Conservation (phyloP, 495 filamentous ascomycete species). For the Xylaria cubensis region DNA sequence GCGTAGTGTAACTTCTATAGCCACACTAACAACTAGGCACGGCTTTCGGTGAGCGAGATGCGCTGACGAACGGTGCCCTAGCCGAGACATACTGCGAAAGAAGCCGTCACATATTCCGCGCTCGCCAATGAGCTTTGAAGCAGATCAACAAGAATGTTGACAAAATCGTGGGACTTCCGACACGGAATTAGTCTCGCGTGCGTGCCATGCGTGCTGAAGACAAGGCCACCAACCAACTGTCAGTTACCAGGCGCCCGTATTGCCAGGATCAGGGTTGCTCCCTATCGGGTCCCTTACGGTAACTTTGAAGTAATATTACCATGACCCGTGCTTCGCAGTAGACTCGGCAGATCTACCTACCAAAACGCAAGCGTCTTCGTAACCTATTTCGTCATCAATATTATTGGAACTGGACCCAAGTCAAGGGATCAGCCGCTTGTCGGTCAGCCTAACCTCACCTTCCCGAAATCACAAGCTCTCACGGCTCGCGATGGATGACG, state of each 20-base stretch:
- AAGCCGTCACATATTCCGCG: slow-evolving; percentile 9
- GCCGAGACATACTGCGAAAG: slow-evolving; percentile 9
- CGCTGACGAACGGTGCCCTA: slow-evolving; percentile 11
- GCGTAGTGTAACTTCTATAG: background rate
- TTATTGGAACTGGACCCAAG: slow-evolving; percentile 5
- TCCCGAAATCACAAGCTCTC: slow-evolving; percentile 21
- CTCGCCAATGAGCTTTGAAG: background rate
- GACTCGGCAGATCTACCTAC: slow-evolving; percentile 1
- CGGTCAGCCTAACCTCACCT: slow-evolving; percentile 21
- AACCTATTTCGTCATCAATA: slow-evolving; percentile 22
- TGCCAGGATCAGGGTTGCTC: background rate
- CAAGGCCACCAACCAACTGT: slow-evolving; percentile 8
- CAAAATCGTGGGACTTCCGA: background rate
- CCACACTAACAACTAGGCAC: background rate
- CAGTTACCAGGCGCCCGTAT: background rate
- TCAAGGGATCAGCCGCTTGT: slow-evolving; percentile 26
- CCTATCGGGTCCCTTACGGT: background rate
- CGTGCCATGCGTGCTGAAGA: background rate
- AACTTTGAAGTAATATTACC: background rate
- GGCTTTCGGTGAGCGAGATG: slow-evolving; percentile 25
- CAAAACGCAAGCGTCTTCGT: slow-evolving; percentile 16
- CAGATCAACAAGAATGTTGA: background rate
- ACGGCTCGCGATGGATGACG: slow-evolving; percentile 4
- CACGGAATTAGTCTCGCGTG: background rate
- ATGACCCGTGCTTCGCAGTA: background rate